Base-by-base conservation (phyloP, 2,329 filamentous ascomycete species). In the Epichloe brachyelytri region DNA sequence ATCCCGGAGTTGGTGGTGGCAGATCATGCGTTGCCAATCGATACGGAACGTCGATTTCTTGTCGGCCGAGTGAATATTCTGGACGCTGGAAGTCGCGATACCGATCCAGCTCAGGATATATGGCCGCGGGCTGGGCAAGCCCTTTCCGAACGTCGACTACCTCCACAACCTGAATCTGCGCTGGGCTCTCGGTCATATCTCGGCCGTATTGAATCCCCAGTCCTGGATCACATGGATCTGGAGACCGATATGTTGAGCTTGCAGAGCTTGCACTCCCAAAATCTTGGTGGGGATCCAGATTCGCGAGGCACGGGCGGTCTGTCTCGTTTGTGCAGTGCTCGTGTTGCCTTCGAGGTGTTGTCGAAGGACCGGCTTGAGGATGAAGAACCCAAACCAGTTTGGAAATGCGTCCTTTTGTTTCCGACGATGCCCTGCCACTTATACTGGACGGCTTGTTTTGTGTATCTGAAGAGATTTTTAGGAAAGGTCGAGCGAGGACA, bases 1-100 rank as follows among this genome's bases (percentile, higher is more conserved):
- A 70, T 15, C 58, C 63, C 8, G 83, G 82, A 5, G 80, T 83
- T 8, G 80, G 80, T 6, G 81, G 79, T n/a, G 82, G 79, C 5
- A 85, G 70, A 57, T 85, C 76, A 50, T 85, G 78, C 3, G 80
- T 83, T 33, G 80, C 72, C 20, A 84, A 64, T 40, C 75, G 76
- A 56, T 78, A 77, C 3, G 76, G 76, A 17, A 77, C 61, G 45
- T 78, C 77, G 41, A 71, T 61, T 34, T 56, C 66, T 55, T 48
- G 64, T 56, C 52, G 62, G 62, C 57, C 66, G 55, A 56, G 59
- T n/a, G 63, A 60, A n/a, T 60, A 58, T 12, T 62, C 59, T 1
- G 68, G 69, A 5, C 68, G 67, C 48, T 69, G 65, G 47, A 73
- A 61, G 50, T 74, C 68, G 55, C 77, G 71, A 59, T 83, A 83